Percentiles rank a stretch among this genome's conserved stretches.
phyloP scores from a whole-genome alignment of 2,329 filamentous ascomycete genomes.

The Achaetomium macrosporum region DNA sequence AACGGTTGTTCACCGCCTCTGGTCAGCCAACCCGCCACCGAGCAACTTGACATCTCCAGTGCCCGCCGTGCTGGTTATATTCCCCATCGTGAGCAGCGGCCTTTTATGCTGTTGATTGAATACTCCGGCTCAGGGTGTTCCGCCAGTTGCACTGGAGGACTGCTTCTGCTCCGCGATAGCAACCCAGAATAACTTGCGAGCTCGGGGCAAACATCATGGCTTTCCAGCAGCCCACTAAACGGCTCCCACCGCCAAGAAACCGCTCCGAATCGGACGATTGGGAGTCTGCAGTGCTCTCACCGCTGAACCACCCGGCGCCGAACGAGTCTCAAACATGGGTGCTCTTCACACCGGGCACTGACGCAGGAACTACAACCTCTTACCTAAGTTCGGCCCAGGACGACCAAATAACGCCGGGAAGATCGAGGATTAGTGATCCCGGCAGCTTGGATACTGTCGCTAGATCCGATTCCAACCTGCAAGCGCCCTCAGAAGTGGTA shows the following conservation, averaged over 20 bases:
- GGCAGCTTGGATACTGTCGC: constrained; percentile 69
- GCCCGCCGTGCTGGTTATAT: background rate
- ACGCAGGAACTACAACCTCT: constrained; percentile 53
- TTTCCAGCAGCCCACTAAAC: constrained; percentile 55
- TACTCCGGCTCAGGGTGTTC: too few species aligned
- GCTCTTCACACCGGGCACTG: constrained; percentile 75
- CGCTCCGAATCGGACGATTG: constrained; percentile 35
- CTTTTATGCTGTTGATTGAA: background rate
- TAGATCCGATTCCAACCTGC: constrained; percentile 44
- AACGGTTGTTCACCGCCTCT: constrained; percentile 7
- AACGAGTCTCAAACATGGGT: constrained; percentile 92
- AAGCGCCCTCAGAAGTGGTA: constrained; percentile 30
- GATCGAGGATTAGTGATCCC: constrained; percentile 72
- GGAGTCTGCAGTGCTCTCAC: constrained; percentile 31
- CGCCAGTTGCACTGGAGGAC: too few species aligned
- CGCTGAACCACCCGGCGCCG: constrained; percentile 34
- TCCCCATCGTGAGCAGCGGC: background rate
- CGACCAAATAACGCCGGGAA: constrained; percentile 59
- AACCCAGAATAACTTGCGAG: background rate
- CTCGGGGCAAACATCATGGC: constrained; percentile 34
- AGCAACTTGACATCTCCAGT: background rate
- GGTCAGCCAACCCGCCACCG: background rate
- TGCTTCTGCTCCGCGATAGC: background rate
- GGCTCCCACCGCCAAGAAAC: constrained; percentile 44
- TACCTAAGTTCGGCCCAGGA: constrained; percentile 63